Evolutionary conservation across 495 filamentous ascomycete species (phyloP), one percentile per base, ranked within the genome.

Genomic region (Annulohypoxylon nitens): DNA sequence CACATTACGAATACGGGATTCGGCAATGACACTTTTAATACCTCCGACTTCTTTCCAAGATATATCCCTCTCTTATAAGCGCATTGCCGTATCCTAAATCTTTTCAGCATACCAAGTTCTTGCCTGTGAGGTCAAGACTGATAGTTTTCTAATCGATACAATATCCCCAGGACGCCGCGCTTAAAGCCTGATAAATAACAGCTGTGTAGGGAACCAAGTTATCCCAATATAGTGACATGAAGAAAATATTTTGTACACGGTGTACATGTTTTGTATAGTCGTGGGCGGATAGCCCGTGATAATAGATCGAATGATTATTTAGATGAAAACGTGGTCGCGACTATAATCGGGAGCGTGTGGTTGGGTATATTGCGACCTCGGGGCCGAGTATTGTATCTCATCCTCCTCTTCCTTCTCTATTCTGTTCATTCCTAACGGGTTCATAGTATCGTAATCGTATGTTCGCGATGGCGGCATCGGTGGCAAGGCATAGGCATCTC

Each of bases 391-490:
- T 41, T 57, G 48, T 61, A 30, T 64, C 7, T 76, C 69, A 43
- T 73, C 74, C 12, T 76, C 69, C 43, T 73, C 74, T 10, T 78
- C 61, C 25, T 67, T 71, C 78, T 79, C 83, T 81, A 84, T 83
- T 65, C 80, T 76, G 72, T 86, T 85, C 82, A 86, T 84, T 18
- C 77, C 82, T 55, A 85, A 67, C 3, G 83, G 83, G 67, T 86
- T 85, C 76, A 84, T 80, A 26, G 78, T 76, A 16, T 76, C 74
- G 65, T 73, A 73, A 51, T 61, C 67, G 20, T 68, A 39, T 2
- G 75, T 39, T 37, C 67, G 72, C 16, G 67, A 34, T 12, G 75
- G 41, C 20, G 75, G 69, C 48, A 67, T 63, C 39, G 75, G 67
- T 14, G 78, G 47, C 18, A 69, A 67, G n/a, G 71, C 54, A 18